Conservation (phyloP, 805 yeast species). For the Lachancea nothofagi region DNA sequence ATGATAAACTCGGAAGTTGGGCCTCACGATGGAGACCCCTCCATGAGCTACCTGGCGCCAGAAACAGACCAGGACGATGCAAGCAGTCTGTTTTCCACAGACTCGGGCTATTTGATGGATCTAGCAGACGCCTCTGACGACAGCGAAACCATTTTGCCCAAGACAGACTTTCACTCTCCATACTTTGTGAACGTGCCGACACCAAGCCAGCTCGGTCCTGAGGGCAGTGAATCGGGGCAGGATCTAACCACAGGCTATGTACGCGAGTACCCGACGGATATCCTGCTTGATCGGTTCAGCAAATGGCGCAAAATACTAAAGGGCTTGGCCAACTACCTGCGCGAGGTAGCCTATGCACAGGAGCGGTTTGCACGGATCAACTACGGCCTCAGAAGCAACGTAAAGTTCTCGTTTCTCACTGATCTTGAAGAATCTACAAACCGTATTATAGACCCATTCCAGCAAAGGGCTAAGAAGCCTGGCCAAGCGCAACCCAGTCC, state of each 20-base stretch:
- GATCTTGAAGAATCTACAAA: conserved; percentile 32
- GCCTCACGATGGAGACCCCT: not conserved
- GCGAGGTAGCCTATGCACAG: conserved; percentile 71
- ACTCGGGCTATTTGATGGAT: conserved; percentile 24
- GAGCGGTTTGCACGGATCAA: conserved; percentile 65
- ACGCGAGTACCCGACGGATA: conserved; percentile 63
- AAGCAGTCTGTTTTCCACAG: conserved; percentile 19
- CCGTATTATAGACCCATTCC: conserved; percentile 44
- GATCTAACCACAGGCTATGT: conserved; percentile 18
- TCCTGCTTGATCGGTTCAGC: conserved; percentile 68
- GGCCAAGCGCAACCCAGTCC: conserved; percentile 4
- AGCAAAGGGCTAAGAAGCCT: conserved; percentile 31
- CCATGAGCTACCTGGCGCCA: not conserved
- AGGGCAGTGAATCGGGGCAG: conserved; percentile 16
- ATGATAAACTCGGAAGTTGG: not conserved
- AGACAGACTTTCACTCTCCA: conserved; percentile 30
- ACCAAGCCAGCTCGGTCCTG: conserved; percentile 25
- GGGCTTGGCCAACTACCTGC: conserved; percentile 62
- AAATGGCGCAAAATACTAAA: conserved; percentile 77
- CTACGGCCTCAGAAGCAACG: conserved; percentile 70
- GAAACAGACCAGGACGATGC: conserved; percentile 13
- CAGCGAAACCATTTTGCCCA: conserved; percentile 22
- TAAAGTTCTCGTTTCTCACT: conserved; percentile 37
- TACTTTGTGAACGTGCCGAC: conserved; percentile 32
- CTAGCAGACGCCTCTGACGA: conserved; percentile 19